Conservation (phyloP, 2,329 filamentous ascomycete species). For the Pseudogymnoascus sp. region DNA sequence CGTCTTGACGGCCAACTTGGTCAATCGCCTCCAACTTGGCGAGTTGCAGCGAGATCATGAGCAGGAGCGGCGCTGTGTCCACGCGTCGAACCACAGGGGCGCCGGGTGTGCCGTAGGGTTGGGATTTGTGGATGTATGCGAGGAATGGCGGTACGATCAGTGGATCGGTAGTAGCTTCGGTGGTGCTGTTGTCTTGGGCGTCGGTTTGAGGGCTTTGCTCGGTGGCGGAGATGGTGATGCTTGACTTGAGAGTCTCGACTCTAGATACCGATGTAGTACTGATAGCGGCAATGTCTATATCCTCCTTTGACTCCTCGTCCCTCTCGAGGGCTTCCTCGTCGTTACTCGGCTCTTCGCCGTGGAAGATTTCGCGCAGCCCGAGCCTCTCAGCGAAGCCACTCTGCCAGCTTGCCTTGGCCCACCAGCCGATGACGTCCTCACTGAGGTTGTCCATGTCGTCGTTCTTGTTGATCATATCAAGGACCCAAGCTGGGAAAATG, state of each 20-base stretch:
- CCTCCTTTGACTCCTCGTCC: slow-evolving; percentile 25
- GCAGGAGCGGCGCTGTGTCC: slow-evolving; percentile 76
- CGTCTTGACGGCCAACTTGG: slow-evolving; percentile 49
- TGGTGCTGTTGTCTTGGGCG: slow-evolving; percentile 16
- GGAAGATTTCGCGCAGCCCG: slow-evolving; percentile 60
- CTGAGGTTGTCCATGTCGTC: slow-evolving; percentile 80
- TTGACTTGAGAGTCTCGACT: slow-evolving; percentile 15
- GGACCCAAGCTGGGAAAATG: slow-evolving; percentile 85
- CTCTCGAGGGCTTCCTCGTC: slow-evolving; percentile 30
- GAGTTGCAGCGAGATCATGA: slow-evolving; percentile 75
- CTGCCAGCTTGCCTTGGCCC: slow-evolving; percentile 94
- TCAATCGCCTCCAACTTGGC: slow-evolving; percentile 74
- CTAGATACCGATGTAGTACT: slow-evolving; percentile 30
- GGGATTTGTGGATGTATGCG: slow-evolving; percentile 70
- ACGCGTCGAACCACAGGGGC: slow-evolving; percentile 75
- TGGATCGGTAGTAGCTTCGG: slow-evolving; percentile 22
- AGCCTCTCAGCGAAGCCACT: slow-evolving; percentile 72
- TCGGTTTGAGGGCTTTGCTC: slow-evolving; percentile 15
- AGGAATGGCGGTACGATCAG: slow-evolving; percentile 65
- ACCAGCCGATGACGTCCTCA: slow-evolving; percentile 90
- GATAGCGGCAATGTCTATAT: slow-evolving; percentile 26
- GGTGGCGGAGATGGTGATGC: slow-evolving; percentile 9
- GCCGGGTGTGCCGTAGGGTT: slow-evolving; percentile 29
- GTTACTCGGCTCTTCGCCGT: slow-evolving; percentile 37
- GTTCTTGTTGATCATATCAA: slow-evolving; percentile 75